phyloP scores from a whole-genome alignment of 2,329 filamentous ascomycete genomes.

The Trichoderma simmonsii region DNA sequence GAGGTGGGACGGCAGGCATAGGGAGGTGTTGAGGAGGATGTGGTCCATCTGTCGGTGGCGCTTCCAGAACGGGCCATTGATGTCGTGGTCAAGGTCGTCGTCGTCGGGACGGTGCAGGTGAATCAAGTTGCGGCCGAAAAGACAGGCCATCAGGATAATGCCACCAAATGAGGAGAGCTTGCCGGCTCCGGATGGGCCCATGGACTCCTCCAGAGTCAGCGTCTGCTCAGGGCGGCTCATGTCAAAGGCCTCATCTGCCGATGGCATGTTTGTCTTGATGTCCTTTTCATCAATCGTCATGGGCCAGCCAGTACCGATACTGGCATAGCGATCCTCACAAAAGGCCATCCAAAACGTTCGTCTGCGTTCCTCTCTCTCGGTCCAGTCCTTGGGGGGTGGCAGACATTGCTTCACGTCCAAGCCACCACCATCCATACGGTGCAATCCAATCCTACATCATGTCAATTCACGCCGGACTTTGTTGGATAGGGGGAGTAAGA shows the following conservation, averaged over 20 bases:
- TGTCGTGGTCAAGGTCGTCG: slow-evolving; percentile 78
- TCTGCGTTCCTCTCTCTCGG: slow-evolving; percentile 84
- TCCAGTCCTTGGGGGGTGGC: slow-evolving; percentile 85
- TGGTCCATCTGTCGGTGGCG: slow-evolving; percentile 87
- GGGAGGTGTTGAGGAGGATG: slow-evolving; percentile 79
- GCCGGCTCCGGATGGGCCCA: slow-evolving; percentile 67
- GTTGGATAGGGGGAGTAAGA: not conserved
- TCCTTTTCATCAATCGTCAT: slow-evolving; percentile 92
- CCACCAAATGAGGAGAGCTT: slow-evolving; percentile 76
- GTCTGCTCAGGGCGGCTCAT: slow-evolving; percentile 73
- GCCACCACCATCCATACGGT: slow-evolving; percentile 77
- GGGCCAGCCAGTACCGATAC: slow-evolving; percentile 95
- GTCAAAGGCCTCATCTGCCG: slow-evolving; percentile 80
- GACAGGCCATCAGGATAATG: slow-evolving; percentile 78
- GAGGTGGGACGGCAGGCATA: slow-evolving; percentile 76
- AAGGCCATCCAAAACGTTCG: slow-evolving; percentile 96
- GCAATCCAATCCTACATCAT: slow-evolving; percentile 74
- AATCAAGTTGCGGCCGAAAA: slow-evolving; percentile 86
- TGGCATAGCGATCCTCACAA: slow-evolving; percentile 85
- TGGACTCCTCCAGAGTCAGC: slow-evolving; percentile 64
- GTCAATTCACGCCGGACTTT: not conserved
- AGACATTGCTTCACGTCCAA: slow-evolving; percentile 92
- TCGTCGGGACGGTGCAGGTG: slow-evolving; percentile 85
- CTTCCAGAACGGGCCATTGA: slow-evolving; percentile 95
- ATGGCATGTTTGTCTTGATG: slow-evolving; percentile 80